A percentile compares a stretch with the other conserved stretches of the same genome.
phyloP scores from a whole-genome alignment of 768 basidiomycete species.

The Porphyrellus cyaneotinctus region DNA sequence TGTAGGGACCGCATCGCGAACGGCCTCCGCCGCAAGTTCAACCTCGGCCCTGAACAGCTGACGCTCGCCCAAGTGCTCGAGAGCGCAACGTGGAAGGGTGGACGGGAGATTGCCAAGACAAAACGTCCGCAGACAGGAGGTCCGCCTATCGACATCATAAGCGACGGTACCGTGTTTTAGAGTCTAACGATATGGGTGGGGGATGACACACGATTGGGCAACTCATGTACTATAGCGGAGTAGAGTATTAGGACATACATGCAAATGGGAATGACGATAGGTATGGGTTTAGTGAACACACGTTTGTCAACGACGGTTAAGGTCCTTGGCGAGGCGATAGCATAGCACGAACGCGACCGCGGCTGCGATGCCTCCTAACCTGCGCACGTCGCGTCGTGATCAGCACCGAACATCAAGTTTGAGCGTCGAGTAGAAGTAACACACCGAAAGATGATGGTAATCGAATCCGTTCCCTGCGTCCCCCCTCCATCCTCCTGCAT shows the following conservation, averaged over 20 bases:
- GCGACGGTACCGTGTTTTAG: constrained; percentile 34
- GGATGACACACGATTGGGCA: neutral
- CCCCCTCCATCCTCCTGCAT: neutral
- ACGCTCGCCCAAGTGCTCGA: constrained; percentile 86
- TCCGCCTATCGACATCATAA: constrained; percentile 82
- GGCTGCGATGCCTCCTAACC: constrained; percentile 56
- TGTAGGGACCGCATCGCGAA: constrained; percentile 75
- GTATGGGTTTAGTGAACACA: neutral
- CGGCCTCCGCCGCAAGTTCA: constrained; percentile 58
- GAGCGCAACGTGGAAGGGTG: constrained; percentile 96
- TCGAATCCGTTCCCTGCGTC: constrained; percentile 35
- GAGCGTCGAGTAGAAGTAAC: neutral
- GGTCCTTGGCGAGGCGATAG: constrained; percentile 50
- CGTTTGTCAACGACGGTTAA: constrained; percentile 34
- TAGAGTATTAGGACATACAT: neutral
- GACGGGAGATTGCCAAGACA: constrained; percentile 83
- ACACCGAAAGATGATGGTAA: constrained; percentile 79
- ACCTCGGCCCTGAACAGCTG: constrained; percentile 25
- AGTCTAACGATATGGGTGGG: neutral
- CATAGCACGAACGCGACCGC: constrained; percentile 51
- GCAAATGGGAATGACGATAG: neutral
- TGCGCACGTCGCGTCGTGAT: constrained; percentile 15
- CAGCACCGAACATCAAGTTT: neutral
- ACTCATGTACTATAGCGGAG: neutral
- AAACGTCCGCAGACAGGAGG: constrained; percentile 72